phyloP scores from a whole-genome alignment of 805 yeast genomes.

The Saturnispora diversa region DNA sequence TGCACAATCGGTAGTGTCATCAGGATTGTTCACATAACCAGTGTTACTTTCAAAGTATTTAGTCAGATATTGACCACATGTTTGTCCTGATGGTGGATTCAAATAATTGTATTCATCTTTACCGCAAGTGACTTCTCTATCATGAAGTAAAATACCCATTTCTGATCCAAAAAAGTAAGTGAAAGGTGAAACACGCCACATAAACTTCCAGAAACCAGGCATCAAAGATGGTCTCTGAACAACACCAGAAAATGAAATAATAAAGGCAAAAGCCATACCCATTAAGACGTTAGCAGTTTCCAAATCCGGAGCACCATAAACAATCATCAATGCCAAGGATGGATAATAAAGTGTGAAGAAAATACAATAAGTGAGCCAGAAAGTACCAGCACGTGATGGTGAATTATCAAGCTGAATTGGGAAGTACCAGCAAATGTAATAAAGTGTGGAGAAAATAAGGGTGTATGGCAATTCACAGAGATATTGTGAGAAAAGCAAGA shows the following conservation, averaged over 20 bases:
- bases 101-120: constrained; percentile 41
- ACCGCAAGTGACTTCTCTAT: constrained; percentile 43
- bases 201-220: constrained; percentile 52
- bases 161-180: constrained; percentile 58
- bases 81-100: constrained; percentile 51
- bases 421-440: constrained; percentile 34
- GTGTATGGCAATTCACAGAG: constrained; percentile 59
- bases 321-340: constrained; percentile 45
- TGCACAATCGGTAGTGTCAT: constrained; percentile 41
- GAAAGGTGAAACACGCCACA: constrained; percentile 68
- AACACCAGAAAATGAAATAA: constrained; percentile 64
- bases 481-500: constrained; percentile 45
- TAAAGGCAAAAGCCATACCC: constrained; percentile 47
- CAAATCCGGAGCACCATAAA: constrained; percentile 55
- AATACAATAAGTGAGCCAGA: constrained; percentile 27
- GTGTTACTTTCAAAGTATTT: constrained; percentile 30
- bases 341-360: constrained; percentile 40
- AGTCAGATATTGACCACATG: constrained; percentile 52
- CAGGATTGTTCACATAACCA: constrained; percentile 57
- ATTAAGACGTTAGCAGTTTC: constrained; percentile 57
- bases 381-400: constrained; percentile 42
- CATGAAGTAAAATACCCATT: constrained; percentile 43
- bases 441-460: constrained; percentile 40
- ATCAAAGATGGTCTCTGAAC: constrained; percentile 46
- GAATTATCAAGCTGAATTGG: constrained; percentile 30